Percentiles rank a stretch among this genome's conserved stretches.
These are phyloP conservation scores for Coffea canephora DNA, from an alignment of 257 asterid species.

Conservation along the genomic window DNA sequence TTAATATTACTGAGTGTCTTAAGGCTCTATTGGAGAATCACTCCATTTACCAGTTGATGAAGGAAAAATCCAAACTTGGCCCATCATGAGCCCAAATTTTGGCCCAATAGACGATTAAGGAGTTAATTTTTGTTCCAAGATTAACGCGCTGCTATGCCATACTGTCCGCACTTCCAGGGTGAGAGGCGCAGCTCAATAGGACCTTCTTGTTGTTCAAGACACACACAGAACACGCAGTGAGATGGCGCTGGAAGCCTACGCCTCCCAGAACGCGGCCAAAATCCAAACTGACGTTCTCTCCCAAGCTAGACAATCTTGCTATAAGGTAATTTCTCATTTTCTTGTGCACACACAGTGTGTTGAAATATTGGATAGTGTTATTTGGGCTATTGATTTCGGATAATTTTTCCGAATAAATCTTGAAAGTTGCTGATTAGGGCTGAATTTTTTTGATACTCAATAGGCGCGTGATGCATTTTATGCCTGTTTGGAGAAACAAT, in stretches of 20 bases:
- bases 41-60: no score
- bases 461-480: conserved; percentile 98
- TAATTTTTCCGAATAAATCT: background rate
- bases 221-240: background rate
- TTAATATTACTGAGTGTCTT: no score
- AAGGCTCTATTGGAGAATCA: no score
- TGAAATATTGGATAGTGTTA: background rate
- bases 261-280: conserved; percentile 46
- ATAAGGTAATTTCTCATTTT: conserved; percentile 41
- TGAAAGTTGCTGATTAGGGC: background rate
- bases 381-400: background rate
- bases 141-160: no score
- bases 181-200: no score
- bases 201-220: conserved; percentile 2
- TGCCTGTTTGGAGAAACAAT: conserved; percentile 70
- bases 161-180: no score
- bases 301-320: conserved; percentile 64
- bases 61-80: no score
- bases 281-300: conserved; percentile 74
- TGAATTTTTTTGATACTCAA: background rate
- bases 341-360: no score
- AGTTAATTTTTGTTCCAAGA: no score
- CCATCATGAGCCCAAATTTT: background rate
- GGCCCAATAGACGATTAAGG: background rate
- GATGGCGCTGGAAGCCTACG: conserved; percentile 68